Conservation (phyloP, 169 alveolate genomes). For the Sarcocystis neurona region DNA sequence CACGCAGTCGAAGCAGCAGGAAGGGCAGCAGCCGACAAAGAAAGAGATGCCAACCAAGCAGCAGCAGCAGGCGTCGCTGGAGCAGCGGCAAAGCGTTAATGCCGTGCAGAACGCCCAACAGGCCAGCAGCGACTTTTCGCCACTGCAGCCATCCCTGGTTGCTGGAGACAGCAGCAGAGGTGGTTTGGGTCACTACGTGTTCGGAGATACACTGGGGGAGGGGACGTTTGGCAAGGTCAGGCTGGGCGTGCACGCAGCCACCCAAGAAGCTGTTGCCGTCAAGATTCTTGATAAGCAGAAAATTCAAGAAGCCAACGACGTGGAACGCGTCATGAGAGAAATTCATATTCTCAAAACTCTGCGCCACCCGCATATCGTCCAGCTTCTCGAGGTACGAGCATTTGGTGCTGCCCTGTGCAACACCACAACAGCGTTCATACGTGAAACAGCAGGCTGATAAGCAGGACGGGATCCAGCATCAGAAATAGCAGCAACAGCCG, state of each 20-base stretch:
- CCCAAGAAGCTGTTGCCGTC: slow-evolving; percentile 77
- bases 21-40: no score
- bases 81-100: no score
- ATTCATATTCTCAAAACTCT: slow-evolving; percentile 80
- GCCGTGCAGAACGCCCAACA: no score
- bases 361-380: slow-evolving; percentile 77
- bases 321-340: slow-evolving; percentile 89
- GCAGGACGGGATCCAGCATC: no score
- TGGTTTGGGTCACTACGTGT: slow-evolving; percentile 75
- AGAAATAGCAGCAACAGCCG: no score
- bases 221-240: slow-evolving; percentile 93
- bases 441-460: no score
- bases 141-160: not conserved
- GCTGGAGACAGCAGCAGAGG: not conserved
- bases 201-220: slow-evolving; percentile 87
- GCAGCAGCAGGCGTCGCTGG: no score
- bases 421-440: no score
- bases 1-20: no score
- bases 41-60: no score
- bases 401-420: no score
- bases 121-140: not conserved
- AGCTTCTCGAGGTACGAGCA: slow-evolving; percentile 73
- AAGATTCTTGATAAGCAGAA: slow-evolving; percentile 75
- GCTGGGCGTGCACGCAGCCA: slow-evolving; percentile 86
- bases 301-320: slow-evolving; percentile 85